phyloP scores from a whole-genome alignment of 1,284 basidiomycete species.

The Austroboletus niveus region DNA sequence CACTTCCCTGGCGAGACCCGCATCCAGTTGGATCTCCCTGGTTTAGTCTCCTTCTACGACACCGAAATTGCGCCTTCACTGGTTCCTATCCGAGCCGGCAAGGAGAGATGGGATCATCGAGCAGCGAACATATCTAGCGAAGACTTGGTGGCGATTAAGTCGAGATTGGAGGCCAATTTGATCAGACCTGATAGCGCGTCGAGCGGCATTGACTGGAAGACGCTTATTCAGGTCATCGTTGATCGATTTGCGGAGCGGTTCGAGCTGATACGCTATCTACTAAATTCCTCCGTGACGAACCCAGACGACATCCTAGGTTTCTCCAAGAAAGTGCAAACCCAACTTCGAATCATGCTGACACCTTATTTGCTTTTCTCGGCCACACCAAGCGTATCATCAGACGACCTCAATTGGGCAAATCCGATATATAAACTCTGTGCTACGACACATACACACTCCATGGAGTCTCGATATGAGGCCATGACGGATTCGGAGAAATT shows the following conservation, averaged over 20 bases:
- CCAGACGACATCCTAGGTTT: slow-evolving; percentile 7
- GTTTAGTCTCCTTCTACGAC: slow-evolving; percentile 38
- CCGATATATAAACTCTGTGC: slow-evolving; percentile 32
- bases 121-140: slow-evolving; percentile 29
- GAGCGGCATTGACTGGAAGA: slow-evolving; percentile 46
- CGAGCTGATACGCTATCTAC: slow-evolving; percentile 38
- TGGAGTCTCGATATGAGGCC: slow-evolving; percentile 13
- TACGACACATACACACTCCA: slow-evolving; percentile 34
- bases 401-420: slow-evolving; percentile 22
- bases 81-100: slow-evolving; percentile 21
- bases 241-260: slow-evolving; percentile 44
- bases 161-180: slow-evolving; percentile 25
- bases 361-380: slow-evolving; percentile 20
- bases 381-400: slow-evolving; percentile 1
- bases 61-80: slow-evolving; percentile 31
- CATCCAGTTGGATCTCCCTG: slow-evolving; percentile 31
- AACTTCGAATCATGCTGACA: slow-evolving; percentile 23
- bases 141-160: slow-evolving; percentile 18
- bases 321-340: slow-evolving; percentile 19
- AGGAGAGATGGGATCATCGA: slow-evolving; percentile 31
- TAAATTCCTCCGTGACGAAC: slow-evolving; percentile 24
- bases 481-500: slow-evolving; percentile 39
- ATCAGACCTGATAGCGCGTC: slow-evolving; percentile 5
- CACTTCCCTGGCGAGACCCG: slow-evolving; percentile 37
- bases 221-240: slow-evolving; percentile 38